A percentile compares a stretch with the other conserved stretches of the same genome.
Conservation (phyloP, 805 yeast genomes). For the Ascoidea rubescens region DNA sequence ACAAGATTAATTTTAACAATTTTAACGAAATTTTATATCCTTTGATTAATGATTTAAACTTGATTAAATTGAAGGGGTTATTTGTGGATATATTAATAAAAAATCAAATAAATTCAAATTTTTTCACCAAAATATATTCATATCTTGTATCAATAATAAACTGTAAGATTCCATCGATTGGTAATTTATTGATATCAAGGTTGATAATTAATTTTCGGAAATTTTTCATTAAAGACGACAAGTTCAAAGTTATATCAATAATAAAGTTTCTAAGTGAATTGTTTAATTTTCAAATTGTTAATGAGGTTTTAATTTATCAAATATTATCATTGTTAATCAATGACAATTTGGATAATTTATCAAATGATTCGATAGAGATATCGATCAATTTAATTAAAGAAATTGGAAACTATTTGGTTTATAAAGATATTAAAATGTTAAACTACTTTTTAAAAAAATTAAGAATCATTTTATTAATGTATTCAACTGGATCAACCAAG, state of each 20-base stretch:
- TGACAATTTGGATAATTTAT: slow-evolving; percentile 21
- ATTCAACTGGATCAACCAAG: no score
- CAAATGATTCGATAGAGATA: slow-evolving; percentile 43
- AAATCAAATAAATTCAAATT: slow-evolving; percentile 28
- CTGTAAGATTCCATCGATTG: slow-evolving; percentile 56
- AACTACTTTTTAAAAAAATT: slow-evolving; percentile 41
- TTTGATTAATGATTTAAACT: slow-evolving; percentile 37
- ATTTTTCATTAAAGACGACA: slow-evolving; percentile 33
- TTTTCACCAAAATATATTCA: slow-evolving; percentile 37
- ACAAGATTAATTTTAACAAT: slow-evolving; percentile 30
- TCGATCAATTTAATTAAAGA: slow-evolving; percentile 33
- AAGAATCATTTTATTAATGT: slow-evolving; percentile 28
- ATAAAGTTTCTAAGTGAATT: slow-evolving; percentile 45
- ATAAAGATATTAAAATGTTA: slow-evolving; percentile 26
- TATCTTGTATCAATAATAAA: slow-evolving; percentile 46
- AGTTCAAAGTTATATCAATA: slow-evolving; percentile 26
- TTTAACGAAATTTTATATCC: slow-evolving; percentile 32
- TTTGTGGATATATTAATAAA: slow-evolving; percentile 44
- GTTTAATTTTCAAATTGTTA: slow-evolving; percentile 46
- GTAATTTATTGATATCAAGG: slow-evolving; percentile 39
- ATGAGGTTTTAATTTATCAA: slow-evolving; percentile 40
- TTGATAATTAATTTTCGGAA: slow-evolving; percentile 44
- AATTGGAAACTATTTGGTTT: slow-evolving; percentile 36
- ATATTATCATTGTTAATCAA: slow-evolving; percentile 31
- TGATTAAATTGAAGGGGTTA: slow-evolving; percentile 48